Conservation (phyloP, 257 asterid genomes). For the Mitragyna speciosa region DNA sequence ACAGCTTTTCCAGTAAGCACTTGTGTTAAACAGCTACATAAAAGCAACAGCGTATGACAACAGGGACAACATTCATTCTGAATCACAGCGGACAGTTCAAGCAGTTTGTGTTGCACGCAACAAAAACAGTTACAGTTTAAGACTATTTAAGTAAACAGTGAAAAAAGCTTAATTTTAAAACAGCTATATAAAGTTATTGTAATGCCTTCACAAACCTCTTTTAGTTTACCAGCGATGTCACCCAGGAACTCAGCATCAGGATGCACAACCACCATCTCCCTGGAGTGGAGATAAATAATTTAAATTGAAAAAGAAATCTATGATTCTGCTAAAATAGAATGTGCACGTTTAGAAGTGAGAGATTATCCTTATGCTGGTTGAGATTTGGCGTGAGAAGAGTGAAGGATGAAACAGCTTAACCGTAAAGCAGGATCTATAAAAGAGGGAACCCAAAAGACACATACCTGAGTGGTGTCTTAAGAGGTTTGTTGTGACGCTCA, state of each 20-base stretch:
- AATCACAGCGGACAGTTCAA: background rate
- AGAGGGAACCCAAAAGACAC: background rate
- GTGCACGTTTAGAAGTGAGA: background rate
- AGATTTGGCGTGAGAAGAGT: background rate
- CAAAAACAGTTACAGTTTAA: background rate
- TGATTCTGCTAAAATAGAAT: background rate
- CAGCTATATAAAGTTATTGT: background rate
- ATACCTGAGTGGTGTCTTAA: constrained; percentile 73
- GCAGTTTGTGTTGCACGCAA: background rate
- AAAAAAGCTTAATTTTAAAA: background rate
- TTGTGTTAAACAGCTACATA: background rate
- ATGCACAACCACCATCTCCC: constrained; percentile 94
- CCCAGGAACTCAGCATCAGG: constrained; percentile 83
- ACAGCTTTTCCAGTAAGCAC: background rate
- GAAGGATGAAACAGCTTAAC: background rate
- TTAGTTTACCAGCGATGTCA: constrained; percentile 74
- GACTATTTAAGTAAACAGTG: background rate
- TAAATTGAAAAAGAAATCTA: background rate
- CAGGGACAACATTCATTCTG: background rate
- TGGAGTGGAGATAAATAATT: constrained; percentile 17
- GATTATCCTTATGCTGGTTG: background rate
- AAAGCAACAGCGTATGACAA: background rate
- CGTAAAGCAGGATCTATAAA: background rate
- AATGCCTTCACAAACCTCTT: constrained; percentile 40
- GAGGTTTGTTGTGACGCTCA: constrained; percentile 91